Evolutionary conservation across 768 basidiomycete species (phyloP).

Genomic region (Neoboletus subvelutipes): DNA sequence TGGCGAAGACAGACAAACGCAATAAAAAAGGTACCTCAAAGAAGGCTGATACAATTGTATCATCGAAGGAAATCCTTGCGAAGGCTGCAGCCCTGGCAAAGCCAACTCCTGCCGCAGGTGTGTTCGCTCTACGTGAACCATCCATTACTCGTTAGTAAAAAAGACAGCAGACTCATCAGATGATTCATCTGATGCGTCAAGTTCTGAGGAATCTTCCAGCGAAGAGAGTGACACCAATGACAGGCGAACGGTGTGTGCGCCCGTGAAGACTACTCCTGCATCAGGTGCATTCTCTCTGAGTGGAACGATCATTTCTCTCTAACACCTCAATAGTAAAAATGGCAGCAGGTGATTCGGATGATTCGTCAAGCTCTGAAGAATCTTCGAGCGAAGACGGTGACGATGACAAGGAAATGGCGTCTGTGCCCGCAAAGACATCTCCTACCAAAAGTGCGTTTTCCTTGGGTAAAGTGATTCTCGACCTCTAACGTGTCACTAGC

Average conservation of each 20-base stretch:
- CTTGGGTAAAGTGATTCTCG: neutral
- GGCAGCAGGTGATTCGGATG: neutral
- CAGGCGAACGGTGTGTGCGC: constrained; percentile 17
- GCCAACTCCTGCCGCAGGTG: neutral
- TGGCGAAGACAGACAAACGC: constrained; percentile 43
- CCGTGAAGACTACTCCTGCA: constrained; percentile 44
- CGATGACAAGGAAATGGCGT: neutral
- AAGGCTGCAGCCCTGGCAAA: constrained; percentile 37
- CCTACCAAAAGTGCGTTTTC: constrained; percentile 32
- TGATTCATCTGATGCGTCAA: constrained; percentile 7
- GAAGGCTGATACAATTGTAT: constrained; percentile 31
- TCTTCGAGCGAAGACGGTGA: constrained; percentile 3
- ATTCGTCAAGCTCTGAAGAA: constrained; percentile 3
- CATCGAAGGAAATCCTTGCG: constrained; percentile 44
- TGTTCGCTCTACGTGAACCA: neutral
- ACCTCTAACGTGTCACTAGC: neutral
- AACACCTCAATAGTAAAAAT: neutral
- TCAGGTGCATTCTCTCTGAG: constrained; percentile 20
- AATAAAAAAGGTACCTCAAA: constrained; percentile 35
- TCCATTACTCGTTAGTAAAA: neutral
- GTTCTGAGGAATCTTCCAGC: constrained; percentile 15
- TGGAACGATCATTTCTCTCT: neutral
- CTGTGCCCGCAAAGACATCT: constrained; percentile 43
- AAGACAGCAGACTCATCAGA: neutral
- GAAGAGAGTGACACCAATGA: neutral